These are phyloP conservation scores for Gastrolobium bilobum DNA, from an alignment of 306 rosid genomes.

Conservation along the genomic window DNA sequence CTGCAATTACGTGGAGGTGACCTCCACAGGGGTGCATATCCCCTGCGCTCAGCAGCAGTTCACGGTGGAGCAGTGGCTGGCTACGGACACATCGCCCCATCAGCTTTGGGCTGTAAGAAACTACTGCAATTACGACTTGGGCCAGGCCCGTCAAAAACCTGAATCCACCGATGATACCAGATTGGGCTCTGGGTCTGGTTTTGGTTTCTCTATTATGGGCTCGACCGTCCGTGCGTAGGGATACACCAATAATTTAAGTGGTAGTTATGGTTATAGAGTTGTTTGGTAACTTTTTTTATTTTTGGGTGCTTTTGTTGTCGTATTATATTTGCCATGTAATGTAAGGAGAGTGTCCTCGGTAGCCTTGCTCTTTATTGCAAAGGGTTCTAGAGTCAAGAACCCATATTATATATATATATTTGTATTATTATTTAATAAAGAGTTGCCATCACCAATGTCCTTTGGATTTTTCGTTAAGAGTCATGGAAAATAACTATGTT, in stretches of 20 bases:
- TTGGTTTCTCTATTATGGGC: conserved; percentile 27
- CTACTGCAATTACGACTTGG: conserved; percentile 41
- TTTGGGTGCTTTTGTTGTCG: too few species aligned
- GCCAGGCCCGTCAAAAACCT: conserved; percentile 11
- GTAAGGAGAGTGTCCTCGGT: too few species aligned
- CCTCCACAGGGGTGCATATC: conserved; percentile 68
- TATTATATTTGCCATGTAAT: too few species aligned
- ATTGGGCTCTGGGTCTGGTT: not conserved
- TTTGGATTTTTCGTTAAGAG: not conserved
- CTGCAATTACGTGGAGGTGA: conserved; percentile 82
- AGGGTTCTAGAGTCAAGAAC: conserved; percentile 20
- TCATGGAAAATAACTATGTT: too few species aligned
- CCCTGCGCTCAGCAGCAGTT: conserved; percentile 63
- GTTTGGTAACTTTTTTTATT: too few species aligned
- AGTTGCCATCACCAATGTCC: not conserved
- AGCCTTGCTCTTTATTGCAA: not conserved
- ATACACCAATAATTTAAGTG: not conserved
- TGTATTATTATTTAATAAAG: conserved; percentile 23
- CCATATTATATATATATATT: not conserved
- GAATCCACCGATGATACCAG: not conserved
- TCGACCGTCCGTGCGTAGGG: not conserved
- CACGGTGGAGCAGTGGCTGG: conserved; percentile 86
- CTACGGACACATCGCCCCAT: conserved; percentile 73
- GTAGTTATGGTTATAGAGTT: not conserved
- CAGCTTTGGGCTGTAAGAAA: conserved; percentile 56